Base-by-base conservation (phyloP, 352 stramenopile species). In the Globisporangium uncinulatum region DNA sequence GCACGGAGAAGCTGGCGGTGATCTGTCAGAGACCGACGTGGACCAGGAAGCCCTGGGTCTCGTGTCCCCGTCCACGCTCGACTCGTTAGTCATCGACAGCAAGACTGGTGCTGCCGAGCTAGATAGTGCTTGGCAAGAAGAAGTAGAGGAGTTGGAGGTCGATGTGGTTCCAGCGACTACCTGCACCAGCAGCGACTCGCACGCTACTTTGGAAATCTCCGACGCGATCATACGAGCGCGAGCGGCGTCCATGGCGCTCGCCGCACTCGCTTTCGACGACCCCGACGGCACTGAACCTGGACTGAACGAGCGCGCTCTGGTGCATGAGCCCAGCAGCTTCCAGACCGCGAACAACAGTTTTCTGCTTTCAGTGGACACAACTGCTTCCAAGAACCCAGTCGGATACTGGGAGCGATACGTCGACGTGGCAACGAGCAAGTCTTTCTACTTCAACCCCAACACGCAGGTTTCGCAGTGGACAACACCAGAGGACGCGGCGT, bases 341-440 rank as follows among this genome's bases (percentile, higher is more conserved):
- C 10, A 46, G 4, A 17, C 42, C 10, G 17, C 7, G 20, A 55
- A 20, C n/a, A 37, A 11, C 11, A 17, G 15, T 34, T 41, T 11
- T 51, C 13, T 14, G 11, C 17, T 46, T 53, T 13, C 31, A 41
- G 36, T 39, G 6, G 37, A 13, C 10, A 15, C 14, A 5, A n/a
- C 10, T 13, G 13, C 11, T 29, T 17, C 31, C 9, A n/a, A 15
- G 3, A 15, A 10, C 43, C 34, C 34, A 39, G 19, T 6, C 6
- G 50, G 57, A 20, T 59, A 20, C 34, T 88, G 73, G 78, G 75
- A 88, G 57, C 71, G 70, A 19, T 87, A 83, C 51, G 36, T 83
- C 54, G 74, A 86, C 57, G 63, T 43, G 17, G 47, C 57, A 46
- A 80, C 60, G 24, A 72, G 66, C 66, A 84, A 83, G 57, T 77